A percentile compares a stretch with the other conserved stretches of the same genome.
Conservation (phyloP, 257 asterid species). For the Paulownia fortunei region DNA sequence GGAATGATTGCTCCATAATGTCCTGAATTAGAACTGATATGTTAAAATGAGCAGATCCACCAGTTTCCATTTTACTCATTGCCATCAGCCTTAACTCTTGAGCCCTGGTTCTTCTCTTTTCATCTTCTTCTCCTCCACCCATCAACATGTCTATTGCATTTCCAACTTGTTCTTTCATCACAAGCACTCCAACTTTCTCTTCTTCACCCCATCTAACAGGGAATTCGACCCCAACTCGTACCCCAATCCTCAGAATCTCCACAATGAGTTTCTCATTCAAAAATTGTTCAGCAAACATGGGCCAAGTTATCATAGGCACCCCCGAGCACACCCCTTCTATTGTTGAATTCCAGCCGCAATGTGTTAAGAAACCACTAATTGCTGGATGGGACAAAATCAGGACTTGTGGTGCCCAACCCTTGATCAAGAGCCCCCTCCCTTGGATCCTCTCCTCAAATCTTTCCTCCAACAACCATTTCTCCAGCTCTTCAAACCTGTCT, state of each 20-base stretch:
- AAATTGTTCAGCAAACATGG: constrained; percentile 83
- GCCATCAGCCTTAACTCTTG: constrained; percentile 48
- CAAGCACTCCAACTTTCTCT: constrained; percentile 64
- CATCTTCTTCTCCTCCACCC: constrained; percentile 53
- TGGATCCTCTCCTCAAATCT: constrained; percentile 57
- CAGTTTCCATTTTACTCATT: constrained; percentile 42
- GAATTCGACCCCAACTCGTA: constrained; percentile 68
- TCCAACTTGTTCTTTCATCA: constrained; percentile 49
- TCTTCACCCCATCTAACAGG: constrained; percentile 83
- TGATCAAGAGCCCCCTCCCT: constrained; percentile 66
- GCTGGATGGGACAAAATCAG: constrained; percentile 69
- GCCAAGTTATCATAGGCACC: constrained; percentile 80
- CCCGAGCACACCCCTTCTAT: constrained; percentile 76
- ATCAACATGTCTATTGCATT: constrained; percentile 51
- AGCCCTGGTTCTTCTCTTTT: constrained; percentile 47
- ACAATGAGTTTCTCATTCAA: constrained; percentile 68
- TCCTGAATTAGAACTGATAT: constrained; percentile 53
- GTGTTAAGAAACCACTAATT: constrained; percentile 68
- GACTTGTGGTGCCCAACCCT: constrained; percentile 93
- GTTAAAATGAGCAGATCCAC: constrained; percentile 56
- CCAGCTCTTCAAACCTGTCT: constrained; percentile 49
- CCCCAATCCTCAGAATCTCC: constrained; percentile 57
- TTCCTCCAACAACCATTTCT: constrained; percentile 61
- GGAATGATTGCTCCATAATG: constrained; percentile 27
- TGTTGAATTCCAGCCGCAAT: constrained; percentile 93